Evolutionary conservation across 257 asterid genomes (phyloP), one percentile per base, ranked within the genome.

Genomic region (Lavandula angustifolia): DNA sequence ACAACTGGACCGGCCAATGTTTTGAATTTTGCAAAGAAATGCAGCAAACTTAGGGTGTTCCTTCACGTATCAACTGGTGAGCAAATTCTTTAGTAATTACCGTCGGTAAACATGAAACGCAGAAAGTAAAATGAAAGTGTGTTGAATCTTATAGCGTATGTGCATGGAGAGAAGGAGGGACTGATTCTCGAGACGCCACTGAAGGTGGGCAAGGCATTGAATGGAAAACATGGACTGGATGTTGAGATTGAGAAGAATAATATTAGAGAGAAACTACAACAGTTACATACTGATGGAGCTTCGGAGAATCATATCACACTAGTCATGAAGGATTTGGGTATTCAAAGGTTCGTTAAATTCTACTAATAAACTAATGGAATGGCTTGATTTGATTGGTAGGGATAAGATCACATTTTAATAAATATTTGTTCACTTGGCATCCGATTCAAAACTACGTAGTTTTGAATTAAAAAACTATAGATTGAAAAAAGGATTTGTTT

Each of bases 31-130:
- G 69, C 95, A 5, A 82, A 75, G 54, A 78, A 61, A 54, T 85
- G 96, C 74, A 58, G 40, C 2, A 68, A 78, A 34, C 58, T 87
- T 17, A 80, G 71, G 65, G 78, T 79, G 35, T 78, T 85, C 66
- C 79, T 87, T 59, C 97, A 90, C 62, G 95, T 90, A 33, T 90
- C 97, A 13, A 90, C 97, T 5, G 97, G 97, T 87, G 10, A 73
- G 85, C 68, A 41, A 4, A 13, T 38, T 9, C 8, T 33, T 54
- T 22, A 16, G 18, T 14, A 33, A 37, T 13, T 58, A 38, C 38
- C 38, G 7, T 34, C 38, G 27, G 27, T 22, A 22, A 22, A 22
- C 27, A 22, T 22, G 27, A n/a, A n/a, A n/a, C n/a, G n/a, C n/a
- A n/a, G n/a, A n/a, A n/a, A n/a, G n/a, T n/a, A 22, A 22, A 22